Conservation (phyloP, 2,329 filamentous ascomycete species). For the Beauveria sp. region DNA sequence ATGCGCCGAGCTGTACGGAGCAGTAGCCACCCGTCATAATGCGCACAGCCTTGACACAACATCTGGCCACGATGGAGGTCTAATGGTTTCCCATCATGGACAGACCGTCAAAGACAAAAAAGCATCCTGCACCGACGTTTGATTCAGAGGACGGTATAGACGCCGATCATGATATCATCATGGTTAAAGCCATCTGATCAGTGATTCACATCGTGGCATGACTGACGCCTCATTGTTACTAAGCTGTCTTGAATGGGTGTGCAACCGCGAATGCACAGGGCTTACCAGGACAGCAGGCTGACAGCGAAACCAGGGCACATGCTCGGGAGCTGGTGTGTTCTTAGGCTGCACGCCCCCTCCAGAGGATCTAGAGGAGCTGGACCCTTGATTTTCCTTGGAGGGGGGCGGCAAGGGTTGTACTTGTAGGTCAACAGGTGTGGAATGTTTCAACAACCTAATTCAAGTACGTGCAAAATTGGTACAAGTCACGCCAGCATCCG, state of each 20-base stretch:
- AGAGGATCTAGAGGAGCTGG: neutral
- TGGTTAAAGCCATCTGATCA: neutral
- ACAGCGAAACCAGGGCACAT: neutral
- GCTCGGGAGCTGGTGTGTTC: neutral
- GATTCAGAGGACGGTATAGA: neutral
- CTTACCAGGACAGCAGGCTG: neutral
- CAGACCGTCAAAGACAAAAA: neutral
- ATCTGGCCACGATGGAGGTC: neutral
- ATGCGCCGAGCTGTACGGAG: neutral
- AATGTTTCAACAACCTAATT: neutral
- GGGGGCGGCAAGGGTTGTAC: neutral
- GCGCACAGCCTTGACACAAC: neutral
- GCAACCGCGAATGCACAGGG: neutral
- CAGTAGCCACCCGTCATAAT: neutral
- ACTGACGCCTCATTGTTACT: neutral
- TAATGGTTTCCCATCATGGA: neutral
- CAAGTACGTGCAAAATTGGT: neutral
- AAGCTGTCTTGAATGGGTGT: neutral
- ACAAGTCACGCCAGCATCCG: neutral
- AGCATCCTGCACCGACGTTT: neutral
- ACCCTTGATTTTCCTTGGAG: neutral
- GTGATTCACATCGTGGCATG: neutral
- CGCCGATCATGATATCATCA: conserved; percentile 4
- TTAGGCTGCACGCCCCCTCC: neutral
- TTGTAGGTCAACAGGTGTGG: neutral